Evolutionary conservation across 352 stramenopile genomes (phyloP), one percentile per base, ranked within the genome.

Genomic region (Pythium diclinum): DNA sequence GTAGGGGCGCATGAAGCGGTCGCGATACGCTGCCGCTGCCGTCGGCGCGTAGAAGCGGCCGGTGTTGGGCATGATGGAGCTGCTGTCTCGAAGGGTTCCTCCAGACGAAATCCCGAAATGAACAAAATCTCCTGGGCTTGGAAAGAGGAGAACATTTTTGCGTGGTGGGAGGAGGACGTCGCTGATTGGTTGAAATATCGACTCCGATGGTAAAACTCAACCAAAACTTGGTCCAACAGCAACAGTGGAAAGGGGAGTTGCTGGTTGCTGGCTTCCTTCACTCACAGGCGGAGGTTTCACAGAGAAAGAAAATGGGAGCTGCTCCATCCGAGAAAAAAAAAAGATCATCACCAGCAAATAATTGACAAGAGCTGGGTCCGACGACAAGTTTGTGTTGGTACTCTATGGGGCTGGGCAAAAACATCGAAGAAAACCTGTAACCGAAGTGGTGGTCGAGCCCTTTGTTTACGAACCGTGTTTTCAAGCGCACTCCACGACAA

Each of bases 1-100:
- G 66, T 72, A 72, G 9, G 66, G 66, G 28, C 66, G 66, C 66
- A 62, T 72, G 56, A 56, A 72, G 44, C 66, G 67, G 56, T 73
- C 60, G 33, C 67, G 60, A 52, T 65, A 69, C 17, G 56, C 46
- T 4, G 59, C 48, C 10, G 65, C 59, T 21, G 57, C 33, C 28
- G 47, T 49, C 42, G 63, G 40, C 40, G 54, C 54, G 60, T 62
- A 72, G 36, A 65, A 65, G 51, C 65, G 65, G 47, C 65, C 65
- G 21, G 67, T 69, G 61, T 69, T 73, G 40, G 67, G 67, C 60
- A 73, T 73, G 32, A 10, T 56, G 5, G 21, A 11, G 36, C 36
- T 42, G 36, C 36, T 42, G 40, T 47, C 40, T 47, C 40, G 40
- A 23, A 28, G 40, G 40, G 44, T 48, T 48, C 42, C 42, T 48